Conservation (phyloP, 805 yeast species). For the Metschnikowia kunwiensis region DNA sequence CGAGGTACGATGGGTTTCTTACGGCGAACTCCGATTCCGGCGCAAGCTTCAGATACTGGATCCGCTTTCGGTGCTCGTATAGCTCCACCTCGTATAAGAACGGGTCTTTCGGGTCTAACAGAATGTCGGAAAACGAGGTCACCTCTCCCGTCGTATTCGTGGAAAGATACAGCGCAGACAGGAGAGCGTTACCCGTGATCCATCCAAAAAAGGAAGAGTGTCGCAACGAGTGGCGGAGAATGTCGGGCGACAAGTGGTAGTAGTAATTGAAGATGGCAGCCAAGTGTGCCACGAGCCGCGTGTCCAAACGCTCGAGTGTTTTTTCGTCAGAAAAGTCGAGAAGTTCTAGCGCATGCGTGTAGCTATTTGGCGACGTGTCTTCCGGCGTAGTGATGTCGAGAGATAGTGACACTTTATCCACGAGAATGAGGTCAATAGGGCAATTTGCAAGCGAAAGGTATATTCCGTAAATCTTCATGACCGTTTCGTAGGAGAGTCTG, state of each 20-base stretch:
- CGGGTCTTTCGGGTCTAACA: slow-evolving; percentile 17
- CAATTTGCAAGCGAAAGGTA: slow-evolving; percentile 25
- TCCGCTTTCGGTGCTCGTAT: slow-evolving; percentile 14
- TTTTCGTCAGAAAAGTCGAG: slow-evolving; percentile 16
- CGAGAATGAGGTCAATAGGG: slow-evolving; percentile 23
- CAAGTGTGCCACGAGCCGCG: slow-evolving; percentile 24
- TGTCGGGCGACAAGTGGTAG: slow-evolving; percentile 19
- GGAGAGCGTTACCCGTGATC: slow-evolving; percentile 17
- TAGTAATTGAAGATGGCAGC: slow-evolving; percentile 24
- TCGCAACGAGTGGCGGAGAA: slow-evolving; percentile 9
- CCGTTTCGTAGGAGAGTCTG: slow-evolving; percentile 22
- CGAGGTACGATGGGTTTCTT: slow-evolving; percentile 14
- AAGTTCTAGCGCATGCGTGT: slow-evolving; percentile 17
- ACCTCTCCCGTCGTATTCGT: slow-evolving; percentile 17
- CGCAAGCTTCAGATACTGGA: not conserved
- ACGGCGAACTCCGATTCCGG: slow-evolving; percentile 4
- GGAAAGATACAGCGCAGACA: slow-evolving; percentile 14
- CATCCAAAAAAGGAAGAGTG: slow-evolving; percentile 19
- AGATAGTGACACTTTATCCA: slow-evolving; percentile 20
- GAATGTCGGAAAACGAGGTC: slow-evolving; percentile 17
- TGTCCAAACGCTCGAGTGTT: slow-evolving; percentile 3
- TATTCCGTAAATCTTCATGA: slow-evolving; percentile 25
- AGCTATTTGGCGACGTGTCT: slow-evolving; percentile 23
- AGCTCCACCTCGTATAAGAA: slow-evolving; percentile 19
- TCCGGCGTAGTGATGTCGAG: slow-evolving; percentile 28